Evolutionary conservation across 352 stramenopile genomes (phyloP).

Genomic region (Phytophthora melonis): DNA sequence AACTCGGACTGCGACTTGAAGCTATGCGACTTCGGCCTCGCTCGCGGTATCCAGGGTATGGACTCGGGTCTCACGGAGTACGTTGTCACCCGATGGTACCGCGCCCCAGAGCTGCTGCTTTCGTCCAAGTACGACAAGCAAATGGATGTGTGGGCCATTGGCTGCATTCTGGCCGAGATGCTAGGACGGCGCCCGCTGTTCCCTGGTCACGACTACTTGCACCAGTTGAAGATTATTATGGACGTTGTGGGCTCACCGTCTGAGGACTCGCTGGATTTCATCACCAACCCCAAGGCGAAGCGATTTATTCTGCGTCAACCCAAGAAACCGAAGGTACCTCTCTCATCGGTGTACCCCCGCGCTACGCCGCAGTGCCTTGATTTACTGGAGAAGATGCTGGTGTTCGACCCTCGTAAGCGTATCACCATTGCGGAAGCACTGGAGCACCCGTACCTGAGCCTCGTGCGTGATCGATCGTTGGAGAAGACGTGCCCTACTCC

Average conservation of each 20-base stretch:
- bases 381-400: slow-evolving; percentile 93
- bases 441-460: slow-evolving; percentile 80
- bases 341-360: slow-evolving; percentile 88
- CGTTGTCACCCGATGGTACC: slow-evolving; percentile 94
- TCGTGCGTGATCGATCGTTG: slow-evolving; percentile 76
- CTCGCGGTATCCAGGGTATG: slow-evolving; percentile 75
- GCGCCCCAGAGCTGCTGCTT: slow-evolving; percentile 92
- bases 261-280: slow-evolving; percentile 87
- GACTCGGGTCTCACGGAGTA: slow-evolving; percentile 91
- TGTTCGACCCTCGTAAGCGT: slow-evolving; percentile 92
- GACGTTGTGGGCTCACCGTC: slow-evolving; percentile 85
- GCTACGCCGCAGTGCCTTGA: slow-evolving; percentile 87
- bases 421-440: slow-evolving; percentile 85
- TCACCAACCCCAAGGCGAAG: slow-evolving; percentile 91
- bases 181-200: slow-evolving; percentile 86
- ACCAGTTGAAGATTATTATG: slow-evolving; percentile 93
- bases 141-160: slow-evolving; percentile 90
- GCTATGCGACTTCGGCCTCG: slow-evolving; percentile 83
- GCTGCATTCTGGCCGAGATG: slow-evolving; percentile 90
- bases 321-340: slow-evolving; percentile 86
- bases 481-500: slow-evolving; percentile 82
- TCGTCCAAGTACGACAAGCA: slow-evolving; percentile 92
- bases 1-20: slow-evolving; percentile 88
- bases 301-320: slow-evolving; percentile 89
- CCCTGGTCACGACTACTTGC: slow-evolving; percentile 87